These are phyloP conservation scores for Arabidopsis lyrata DNA, from an alignment of 441 rosid species.

Conservation along the genomic window DNA sequence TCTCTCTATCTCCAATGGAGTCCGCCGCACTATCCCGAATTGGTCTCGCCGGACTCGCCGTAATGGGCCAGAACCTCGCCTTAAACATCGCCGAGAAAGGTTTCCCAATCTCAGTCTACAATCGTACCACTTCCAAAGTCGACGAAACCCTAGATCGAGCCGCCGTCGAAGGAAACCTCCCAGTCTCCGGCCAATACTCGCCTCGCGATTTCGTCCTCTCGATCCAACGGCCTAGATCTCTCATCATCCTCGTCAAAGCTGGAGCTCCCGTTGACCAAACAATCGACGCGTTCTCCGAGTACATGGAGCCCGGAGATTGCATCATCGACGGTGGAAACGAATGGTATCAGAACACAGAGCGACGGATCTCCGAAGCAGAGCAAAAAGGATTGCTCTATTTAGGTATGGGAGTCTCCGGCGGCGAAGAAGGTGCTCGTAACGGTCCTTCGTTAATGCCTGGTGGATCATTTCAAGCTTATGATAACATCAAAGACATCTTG, in stretches of 20 bases:
- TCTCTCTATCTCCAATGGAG: conserved; percentile 45
- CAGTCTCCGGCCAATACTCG: conserved; percentile 71
- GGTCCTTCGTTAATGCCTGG: conserved; percentile 99
- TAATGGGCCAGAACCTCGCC: conserved; percentile 96
- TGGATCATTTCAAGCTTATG: conserved; percentile 81
- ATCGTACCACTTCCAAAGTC: conserved; percentile 84
- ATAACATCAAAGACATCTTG: conserved; percentile 70
- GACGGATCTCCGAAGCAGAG: conserved; percentile 72
- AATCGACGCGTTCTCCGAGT: conserved; percentile 74
- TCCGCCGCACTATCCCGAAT: conserved; percentile 66
- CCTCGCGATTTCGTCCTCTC: conserved; percentile 95
- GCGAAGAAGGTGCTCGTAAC: conserved; percentile 91
- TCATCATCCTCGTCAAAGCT: conserved; percentile 93
- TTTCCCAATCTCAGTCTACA: conserved; percentile 94
- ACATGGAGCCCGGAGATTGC: conserved; percentile 83
- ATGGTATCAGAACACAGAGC: conserved; percentile 92
- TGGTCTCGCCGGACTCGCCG: conserved; percentile 91
- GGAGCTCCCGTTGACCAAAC: conserved; percentile 94
- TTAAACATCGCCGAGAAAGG: conserved; percentile 92
- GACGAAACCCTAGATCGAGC: conserved; percentile 88
- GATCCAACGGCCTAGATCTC: conserved; percentile 82
- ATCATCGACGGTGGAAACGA: conserved; percentile 97
- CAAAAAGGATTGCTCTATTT: conserved; percentile 71
- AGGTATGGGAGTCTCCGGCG: conserved; percentile 98
- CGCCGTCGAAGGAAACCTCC: conserved; percentile 69